Evolutionary conservation across 179 eudicot genomes (phyloP).

Genomic region (Beta corolliflora): DNA sequence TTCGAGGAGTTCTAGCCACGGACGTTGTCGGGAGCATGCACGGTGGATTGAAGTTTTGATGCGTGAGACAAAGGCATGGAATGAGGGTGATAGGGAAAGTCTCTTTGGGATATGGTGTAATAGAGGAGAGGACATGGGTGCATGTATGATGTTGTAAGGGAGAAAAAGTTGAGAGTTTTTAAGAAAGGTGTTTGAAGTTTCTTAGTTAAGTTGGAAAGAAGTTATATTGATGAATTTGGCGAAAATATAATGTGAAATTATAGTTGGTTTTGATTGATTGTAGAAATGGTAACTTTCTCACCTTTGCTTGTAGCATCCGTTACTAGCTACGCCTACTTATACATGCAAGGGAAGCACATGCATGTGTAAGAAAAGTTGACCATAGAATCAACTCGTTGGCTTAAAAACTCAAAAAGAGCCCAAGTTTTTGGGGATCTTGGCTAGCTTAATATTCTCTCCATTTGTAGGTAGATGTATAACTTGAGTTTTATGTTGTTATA

Average conservation of each 20-base stretch:
- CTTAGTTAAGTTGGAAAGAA: too few relatives aligned
- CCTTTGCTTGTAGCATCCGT: constrained; percentile 30
- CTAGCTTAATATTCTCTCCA: too few relatives aligned
- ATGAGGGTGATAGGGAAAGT: constrained; percentile 33
- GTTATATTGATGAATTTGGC: background rate
- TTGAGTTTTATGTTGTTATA: too few relatives aligned
- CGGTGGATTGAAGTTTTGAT: constrained; percentile 30
- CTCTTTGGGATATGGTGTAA: constrained; percentile 28
- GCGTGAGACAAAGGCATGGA: constrained; percentile 39
- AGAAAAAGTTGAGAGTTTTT: background rate
- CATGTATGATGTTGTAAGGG: background rate
- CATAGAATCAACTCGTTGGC: background rate
- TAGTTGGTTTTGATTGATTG: constrained; percentile 15
- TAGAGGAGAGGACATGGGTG: constrained; percentile 28
- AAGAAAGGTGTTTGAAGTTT: background rate
- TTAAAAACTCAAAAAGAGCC: too few relatives aligned
- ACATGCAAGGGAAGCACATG: background rate
- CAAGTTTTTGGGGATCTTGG: too few relatives aligned
- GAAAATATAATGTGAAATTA: background rate
- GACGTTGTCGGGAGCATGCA: constrained; percentile 43
- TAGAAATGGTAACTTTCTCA: constrained; percentile 14
- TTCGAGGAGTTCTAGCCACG: constrained; percentile 53
- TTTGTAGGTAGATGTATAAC: too few relatives aligned
- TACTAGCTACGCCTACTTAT: background rate
- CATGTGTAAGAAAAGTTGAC: constrained; percentile 12